A percentile compares a stretch with the other conserved stretches of the same genome.
These are phyloP conservation scores for Oryza nivara DNA, from an alignment of 176 grass and related monocot genomes.

Conservation along the genomic window DNA sequence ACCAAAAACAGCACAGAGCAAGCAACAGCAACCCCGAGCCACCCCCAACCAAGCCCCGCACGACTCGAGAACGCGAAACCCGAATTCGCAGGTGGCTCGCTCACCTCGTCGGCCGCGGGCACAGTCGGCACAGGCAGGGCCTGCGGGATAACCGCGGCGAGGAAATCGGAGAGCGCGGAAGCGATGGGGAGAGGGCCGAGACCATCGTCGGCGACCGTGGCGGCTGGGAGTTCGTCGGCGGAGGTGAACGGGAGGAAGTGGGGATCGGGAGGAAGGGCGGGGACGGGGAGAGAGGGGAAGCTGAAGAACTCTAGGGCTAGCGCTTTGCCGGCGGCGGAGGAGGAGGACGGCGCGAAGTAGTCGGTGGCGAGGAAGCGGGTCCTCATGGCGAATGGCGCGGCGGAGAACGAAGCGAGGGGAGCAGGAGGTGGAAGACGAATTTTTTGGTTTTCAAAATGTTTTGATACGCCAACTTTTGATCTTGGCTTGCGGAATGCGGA, in stretches of 20 bases:
- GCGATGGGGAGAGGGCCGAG: slow-evolving; percentile 51
- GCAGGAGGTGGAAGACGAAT: neutral
- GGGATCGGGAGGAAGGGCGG: slow-evolving; percentile 55
- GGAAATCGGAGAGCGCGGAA: slow-evolving; percentile 57
- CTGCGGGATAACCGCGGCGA: slow-evolving; percentile 58
- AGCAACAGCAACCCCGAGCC: neutral
- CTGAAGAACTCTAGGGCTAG: slow-evolving; percentile 46
- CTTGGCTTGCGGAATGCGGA: neutral
- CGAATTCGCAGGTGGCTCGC: slow-evolving; percentile 18
- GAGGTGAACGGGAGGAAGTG: slow-evolving; percentile 29
- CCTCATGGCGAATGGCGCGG: slow-evolving; percentile 57
- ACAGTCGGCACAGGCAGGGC: slow-evolving; percentile 20
- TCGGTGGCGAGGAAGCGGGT: slow-evolving; percentile 77
- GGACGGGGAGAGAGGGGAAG: slow-evolving; percentile 60
- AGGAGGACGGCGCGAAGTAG: slow-evolving; percentile 51
- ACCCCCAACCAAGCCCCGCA: neutral
- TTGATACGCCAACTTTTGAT: neutral
- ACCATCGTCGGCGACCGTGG: slow-evolving; percentile 28
- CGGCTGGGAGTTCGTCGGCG: slow-evolving; percentile 26
- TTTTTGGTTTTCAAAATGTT: slow-evolving; percentile 30
- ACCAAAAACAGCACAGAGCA: neutral
- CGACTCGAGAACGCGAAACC: neutral
- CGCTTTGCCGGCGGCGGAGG: slow-evolving; percentile 36
- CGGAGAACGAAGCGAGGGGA: slow-evolving; percentile 1
- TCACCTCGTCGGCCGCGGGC: slow-evolving; percentile 41